A percentile compares a stretch with the other conserved stretches of the same genome.
Conservation (phyloP, 2,329 filamentous ascomycete genomes). For the Clonostachys chloroleuca region DNA sequence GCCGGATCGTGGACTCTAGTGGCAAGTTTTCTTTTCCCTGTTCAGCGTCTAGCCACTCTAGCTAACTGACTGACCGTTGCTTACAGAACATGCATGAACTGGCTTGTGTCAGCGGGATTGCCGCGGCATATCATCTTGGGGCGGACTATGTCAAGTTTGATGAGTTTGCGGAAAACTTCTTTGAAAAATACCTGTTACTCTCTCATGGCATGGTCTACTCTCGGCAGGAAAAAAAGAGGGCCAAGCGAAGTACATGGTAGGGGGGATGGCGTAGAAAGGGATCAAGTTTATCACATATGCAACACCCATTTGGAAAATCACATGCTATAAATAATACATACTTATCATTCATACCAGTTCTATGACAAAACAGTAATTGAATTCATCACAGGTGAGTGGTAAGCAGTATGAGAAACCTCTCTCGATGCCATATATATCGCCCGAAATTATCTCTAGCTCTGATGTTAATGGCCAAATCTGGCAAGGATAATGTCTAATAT, state of each 20-base stretch:
- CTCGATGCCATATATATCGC: too few species aligned
- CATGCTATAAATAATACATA: too few species aligned
- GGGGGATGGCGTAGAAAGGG: neutral
- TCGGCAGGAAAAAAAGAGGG: slow-evolving; percentile 21
- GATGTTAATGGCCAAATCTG: too few species aligned
- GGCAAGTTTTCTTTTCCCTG: slow-evolving; percentile 28
- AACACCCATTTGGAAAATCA: too few species aligned
- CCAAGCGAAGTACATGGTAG: slow-evolving; percentile 1
- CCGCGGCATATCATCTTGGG: slow-evolving; percentile 65
- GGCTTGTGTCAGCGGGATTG: slow-evolving; percentile 66
- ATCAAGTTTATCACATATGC: too few species aligned
- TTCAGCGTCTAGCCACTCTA: neutral
- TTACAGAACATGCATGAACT: slow-evolving; percentile 62
- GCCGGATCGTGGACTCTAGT: slow-evolving; percentile 67
- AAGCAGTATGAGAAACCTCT: too few species aligned
- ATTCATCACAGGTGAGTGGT: too few species aligned
- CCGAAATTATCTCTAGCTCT: too few species aligned
- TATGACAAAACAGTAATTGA: too few species aligned
- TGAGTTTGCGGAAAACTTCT: slow-evolving; percentile 41
- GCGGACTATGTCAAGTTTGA: slow-evolving; percentile 60
- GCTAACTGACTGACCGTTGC: neutral
- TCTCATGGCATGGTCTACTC: slow-evolving; percentile 36
- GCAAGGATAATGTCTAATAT: too few species aligned
- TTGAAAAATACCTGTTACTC: slow-evolving; percentile 38
- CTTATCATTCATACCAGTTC: too few species aligned